Evolutionary conservation across 768 basidiomycete species (phyloP).

Genomic region (Hypsizygus marmoreus): DNA sequence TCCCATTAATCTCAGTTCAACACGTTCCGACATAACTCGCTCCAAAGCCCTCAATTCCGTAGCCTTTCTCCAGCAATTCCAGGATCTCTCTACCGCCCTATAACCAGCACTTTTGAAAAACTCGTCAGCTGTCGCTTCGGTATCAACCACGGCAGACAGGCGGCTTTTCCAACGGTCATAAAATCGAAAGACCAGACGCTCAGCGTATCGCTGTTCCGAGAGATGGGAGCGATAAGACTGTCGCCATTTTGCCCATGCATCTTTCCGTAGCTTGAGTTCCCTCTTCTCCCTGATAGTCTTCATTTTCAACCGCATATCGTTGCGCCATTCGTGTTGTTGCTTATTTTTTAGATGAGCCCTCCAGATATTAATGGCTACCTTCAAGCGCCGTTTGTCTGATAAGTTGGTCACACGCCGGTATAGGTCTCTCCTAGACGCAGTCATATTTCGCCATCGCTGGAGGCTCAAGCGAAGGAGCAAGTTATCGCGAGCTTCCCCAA

Average conservation of each 20-base stretch:
- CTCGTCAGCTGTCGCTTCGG: slow-evolving; percentile 54
- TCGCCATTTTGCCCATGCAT: slow-evolving; percentile 70
- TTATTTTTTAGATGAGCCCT: slow-evolving; percentile 52
- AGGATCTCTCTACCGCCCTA: slow-evolving; percentile 40
- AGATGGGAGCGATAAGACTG: slow-evolving; percentile 53
- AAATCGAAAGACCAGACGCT: slow-evolving; percentile 43
- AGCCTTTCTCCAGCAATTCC: slow-evolving; percentile 59
- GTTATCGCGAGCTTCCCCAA: slow-evolving; percentile 67
- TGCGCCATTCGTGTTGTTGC: slow-evolving; percentile 60
- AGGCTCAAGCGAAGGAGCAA: slow-evolving; percentile 61
- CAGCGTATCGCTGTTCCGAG: slow-evolving; percentile 52
- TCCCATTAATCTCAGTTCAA: slow-evolving; percentile 50
- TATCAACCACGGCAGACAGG: slow-evolving; percentile 38
- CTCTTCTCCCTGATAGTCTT: slow-evolving; percentile 57
- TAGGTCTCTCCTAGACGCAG: slow-evolving; percentile 36
- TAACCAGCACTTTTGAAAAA: slow-evolving; percentile 41
- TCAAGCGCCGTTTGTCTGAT: slow-evolving; percentile 47
- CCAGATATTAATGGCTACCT: slow-evolving; percentile 52
- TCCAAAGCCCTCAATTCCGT: slow-evolving; percentile 47
- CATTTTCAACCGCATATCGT: slow-evolving; percentile 75
- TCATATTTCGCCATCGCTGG: slow-evolving; percentile 59
- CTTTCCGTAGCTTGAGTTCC: slow-evolving; percentile 52
- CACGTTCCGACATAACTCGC: slow-evolving; percentile 42
- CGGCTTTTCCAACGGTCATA: slow-evolving; percentile 56
- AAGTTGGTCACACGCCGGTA: slow-evolving; percentile 44